These are phyloP conservation scores for Pichia sp. DNA, from an alignment of 1,139 yeast genomes.

Conservation along the genomic window DNA sequence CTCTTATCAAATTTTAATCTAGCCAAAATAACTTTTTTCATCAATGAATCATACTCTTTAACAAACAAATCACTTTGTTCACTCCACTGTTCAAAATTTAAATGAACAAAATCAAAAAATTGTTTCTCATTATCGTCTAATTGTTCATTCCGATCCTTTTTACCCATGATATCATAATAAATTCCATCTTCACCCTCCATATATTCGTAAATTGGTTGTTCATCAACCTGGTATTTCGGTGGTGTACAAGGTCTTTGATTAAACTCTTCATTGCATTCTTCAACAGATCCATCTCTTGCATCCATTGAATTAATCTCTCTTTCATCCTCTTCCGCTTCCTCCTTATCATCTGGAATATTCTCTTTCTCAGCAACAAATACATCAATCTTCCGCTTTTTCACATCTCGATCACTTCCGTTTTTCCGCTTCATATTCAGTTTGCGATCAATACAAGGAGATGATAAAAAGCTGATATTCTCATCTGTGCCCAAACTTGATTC, in stretches of 20 bases:
- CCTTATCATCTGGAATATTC: neutral
- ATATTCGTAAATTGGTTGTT: constrained; percentile 15
- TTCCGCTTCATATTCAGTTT: constrained; percentile 6
- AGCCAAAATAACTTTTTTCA: constrained; percentile 32
- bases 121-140: constrained; percentile 16
- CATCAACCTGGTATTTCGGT: constrained; percentile 12
- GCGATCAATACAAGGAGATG: constrained; percentile 13
- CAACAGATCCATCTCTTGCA: constrained; percentile 11
- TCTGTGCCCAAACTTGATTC: constrained; percentile 6
- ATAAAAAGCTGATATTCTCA: constrained; percentile 7
- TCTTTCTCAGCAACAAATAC: neutral
- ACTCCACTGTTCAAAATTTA: constrained; percentile 35
- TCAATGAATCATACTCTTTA: constrained; percentile 30
- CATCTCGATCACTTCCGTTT: neutral
- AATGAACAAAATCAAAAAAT: constrained; percentile 25
- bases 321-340: neutral
- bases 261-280: neutral
- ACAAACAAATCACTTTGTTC: constrained; percentile 31
- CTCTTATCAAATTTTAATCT: constrained; percentile 37
- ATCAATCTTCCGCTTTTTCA: neutral
- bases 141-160: constrained; percentile 6
- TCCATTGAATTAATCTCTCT: constrained; percentile 7
- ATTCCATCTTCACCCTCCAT: constrained; percentile 16
- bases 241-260: constrained; percentile 11
- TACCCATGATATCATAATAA: constrained; percentile 16